Percentiles rank a stretch among this genome's conserved stretches.
Conservation (phyloP, 2,329 filamentous ascomycete genomes). For the Sarocladiaceae sp. region DNA sequence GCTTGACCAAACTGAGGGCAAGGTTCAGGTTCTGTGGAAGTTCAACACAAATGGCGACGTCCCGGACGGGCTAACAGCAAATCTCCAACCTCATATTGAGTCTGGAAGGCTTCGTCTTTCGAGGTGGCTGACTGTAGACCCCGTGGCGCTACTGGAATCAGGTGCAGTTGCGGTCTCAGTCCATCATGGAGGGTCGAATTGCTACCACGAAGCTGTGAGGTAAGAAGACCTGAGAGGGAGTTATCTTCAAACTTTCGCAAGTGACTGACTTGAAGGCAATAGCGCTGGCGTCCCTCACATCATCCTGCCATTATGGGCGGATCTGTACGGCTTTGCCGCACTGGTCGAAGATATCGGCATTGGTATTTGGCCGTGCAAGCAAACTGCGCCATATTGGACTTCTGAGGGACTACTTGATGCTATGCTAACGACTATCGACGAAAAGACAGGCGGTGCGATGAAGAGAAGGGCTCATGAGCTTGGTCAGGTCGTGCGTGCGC, state of each 20-base stretch:
- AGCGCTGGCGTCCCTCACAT: conserved; percentile 38
- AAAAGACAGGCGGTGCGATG: neutral
- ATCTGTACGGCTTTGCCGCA: conserved; percentile 36
- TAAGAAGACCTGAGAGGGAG: too few species aligned
- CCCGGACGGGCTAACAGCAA: conserved; percentile 10
- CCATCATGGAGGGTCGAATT: conserved; percentile 30
- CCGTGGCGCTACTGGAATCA: conserved; percentile 22
- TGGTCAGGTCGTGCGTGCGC: neutral
- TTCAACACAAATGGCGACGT: conserved; percentile 10
- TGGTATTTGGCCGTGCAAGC: conserved; percentile 29
- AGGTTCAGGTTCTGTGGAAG: conserved; percentile 23
- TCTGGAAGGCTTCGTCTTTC: conserved; percentile 14
- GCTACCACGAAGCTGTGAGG: conserved; percentile 34
- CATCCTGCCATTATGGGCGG: conserved; percentile 37
- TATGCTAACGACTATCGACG: conserved; percentile 9
- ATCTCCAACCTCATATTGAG: conserved; percentile 12
- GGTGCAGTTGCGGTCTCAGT: conserved; percentile 24
- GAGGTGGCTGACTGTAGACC: conserved; percentile 21
- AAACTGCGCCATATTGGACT: conserved; percentile 21
- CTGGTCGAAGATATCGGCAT: conserved; percentile 34
- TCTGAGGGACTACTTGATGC: conserved; percentile 18
- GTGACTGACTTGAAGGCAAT: neutral
- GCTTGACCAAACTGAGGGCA: conserved; percentile 12
- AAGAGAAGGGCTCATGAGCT: neutral
- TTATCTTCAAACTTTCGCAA: neutral